Evolutionary conservation across 2,329 filamentous ascomycete species (phyloP).

Genomic region (Phialophora verrucosa): DNA sequence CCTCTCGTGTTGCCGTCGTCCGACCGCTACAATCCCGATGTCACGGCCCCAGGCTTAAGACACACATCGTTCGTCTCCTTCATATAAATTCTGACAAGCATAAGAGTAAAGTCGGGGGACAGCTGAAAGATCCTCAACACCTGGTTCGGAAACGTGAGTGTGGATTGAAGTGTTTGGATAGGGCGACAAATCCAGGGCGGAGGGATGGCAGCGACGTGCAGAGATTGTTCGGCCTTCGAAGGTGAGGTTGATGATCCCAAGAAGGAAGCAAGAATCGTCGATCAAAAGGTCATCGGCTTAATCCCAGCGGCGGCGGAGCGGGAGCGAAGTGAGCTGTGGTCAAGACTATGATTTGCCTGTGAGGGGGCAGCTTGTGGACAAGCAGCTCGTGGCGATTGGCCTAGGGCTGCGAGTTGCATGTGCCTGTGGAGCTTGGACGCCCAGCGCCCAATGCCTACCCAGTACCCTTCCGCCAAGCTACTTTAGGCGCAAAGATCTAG

Average conservation of each 20-base stretch:
- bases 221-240: neutral
- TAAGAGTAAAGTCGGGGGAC: neutral
- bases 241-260: slow-evolving; percentile 10
- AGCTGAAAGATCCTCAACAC: neutral
- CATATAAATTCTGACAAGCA: neutral
- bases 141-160: neutral
- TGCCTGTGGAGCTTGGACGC: neutral
- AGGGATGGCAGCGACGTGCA: slow-evolving; percentile 2
- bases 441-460: neutral
- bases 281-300: slow-evolving; percentile 20
- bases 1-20: slow-evolving; percentile 21
- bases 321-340: slow-evolving; percentile 3
- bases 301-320: slow-evolving; percentile 9
- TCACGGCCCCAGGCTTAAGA: slow-evolving; percentile 20
- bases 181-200: neutral
- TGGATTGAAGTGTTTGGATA: slow-evolving; percentile 1
- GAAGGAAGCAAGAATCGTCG: slow-evolving; percentile 17
- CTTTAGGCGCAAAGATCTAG: slow-evolving; percentile 10
- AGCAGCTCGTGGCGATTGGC: slow-evolving; percentile 7
- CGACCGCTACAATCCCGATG: slow-evolving; percentile 25
- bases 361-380: neutral
- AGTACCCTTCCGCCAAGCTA: neutral
- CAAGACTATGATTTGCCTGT: neutral
- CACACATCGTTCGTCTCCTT: slow-evolving; percentile 21
- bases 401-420: neutral